Evolutionary conservation across 805 yeast species (phyloP), one percentile per base, ranked within the genome.

Genomic region (Kurtzmaniella fragi): DNA sequence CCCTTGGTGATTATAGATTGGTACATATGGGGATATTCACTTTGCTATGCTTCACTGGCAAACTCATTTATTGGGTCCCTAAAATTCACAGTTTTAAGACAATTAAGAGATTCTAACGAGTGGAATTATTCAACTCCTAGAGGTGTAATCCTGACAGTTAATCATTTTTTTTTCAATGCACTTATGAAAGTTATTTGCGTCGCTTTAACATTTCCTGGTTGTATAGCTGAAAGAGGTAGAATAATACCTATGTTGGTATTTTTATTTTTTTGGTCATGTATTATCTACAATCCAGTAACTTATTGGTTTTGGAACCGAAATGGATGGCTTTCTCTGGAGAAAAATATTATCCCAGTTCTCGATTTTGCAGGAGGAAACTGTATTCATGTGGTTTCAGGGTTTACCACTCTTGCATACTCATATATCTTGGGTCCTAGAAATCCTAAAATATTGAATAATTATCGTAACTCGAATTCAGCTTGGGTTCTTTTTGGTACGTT

Each of bases 331-430:
- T 62, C 70, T 0, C 49, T 59, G 1, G 66, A 65, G 39, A 48
- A 54, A 13, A 42, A 46, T 12, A 50, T 42, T 26, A 42, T 62
- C 3, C 71, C 72, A 0, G 73, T 67, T 3, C 49, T 67, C 9
- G 74, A 68, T 45, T 68, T 67, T 52, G 73, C 74, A 5, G 74
- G 74, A 9, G 74, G 73, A 9, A 62, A 57, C 33, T 64, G 70
- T 45, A 57, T 68, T n/a, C 74, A 68, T 42, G 51, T 67, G 27
- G 71, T 67, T 3, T 61, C 71, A 46, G 74, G 74, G n/a, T 66
- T 67, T 39, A 68, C 74, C 8, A 57, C 67, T 3, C 55, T 68
- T 38, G 71, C 71, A 3, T 68, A 68, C 41, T 66, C 71, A 10
- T 67, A 62, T 44, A 55, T 62, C 15, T 49, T 68, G 39, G 74